Conservation (phyloP, 257 asterid species). For the Solanum medicagineum region DNA sequence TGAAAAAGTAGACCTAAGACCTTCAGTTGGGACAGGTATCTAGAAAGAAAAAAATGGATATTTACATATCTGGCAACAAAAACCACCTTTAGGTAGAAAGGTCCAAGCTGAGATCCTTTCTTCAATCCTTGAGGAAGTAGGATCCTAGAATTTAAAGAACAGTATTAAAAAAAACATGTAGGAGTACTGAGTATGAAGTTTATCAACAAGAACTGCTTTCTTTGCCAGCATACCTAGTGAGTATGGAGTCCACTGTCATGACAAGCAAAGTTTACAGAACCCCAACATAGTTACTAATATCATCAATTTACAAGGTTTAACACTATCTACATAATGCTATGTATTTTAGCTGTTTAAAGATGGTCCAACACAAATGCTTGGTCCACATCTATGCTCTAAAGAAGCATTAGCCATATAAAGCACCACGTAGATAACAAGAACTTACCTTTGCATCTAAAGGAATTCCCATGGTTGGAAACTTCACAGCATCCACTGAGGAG, state of each 20-base stretch:
- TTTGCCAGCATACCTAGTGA: neutral
- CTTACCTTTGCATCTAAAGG: slow-evolving; percentile 30
- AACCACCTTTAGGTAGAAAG: slow-evolving; percentile 66
- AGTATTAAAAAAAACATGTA: neutral
- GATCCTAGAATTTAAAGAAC: slow-evolving; percentile 30
- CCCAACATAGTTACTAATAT: neutral
- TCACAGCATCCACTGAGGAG: slow-evolving; percentile 1
- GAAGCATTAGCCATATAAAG: neutral
- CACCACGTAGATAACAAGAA: neutral
- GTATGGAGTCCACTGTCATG: neutral
- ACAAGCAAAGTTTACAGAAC: neutral
- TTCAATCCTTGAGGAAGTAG: slow-evolving; percentile 43
- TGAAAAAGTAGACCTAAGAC: neutral
- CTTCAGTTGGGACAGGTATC: neutral
- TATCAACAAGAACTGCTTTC: neutral
- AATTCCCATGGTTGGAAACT: slow-evolving; percentile 11
- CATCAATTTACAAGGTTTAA: neutral
- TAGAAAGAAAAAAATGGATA: neutral
- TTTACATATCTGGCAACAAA: neutral
- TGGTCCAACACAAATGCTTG: neutral
- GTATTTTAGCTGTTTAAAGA: neutral
- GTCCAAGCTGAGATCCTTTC: slow-evolving; percentile 87
- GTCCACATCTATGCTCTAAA: neutral
- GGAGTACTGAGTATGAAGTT: neutral
- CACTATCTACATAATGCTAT: neutral